These are phyloP conservation scores for Silene coronaria DNA, from an alignment of 179 eudicot species.

Conservation along the genomic window DNA sequence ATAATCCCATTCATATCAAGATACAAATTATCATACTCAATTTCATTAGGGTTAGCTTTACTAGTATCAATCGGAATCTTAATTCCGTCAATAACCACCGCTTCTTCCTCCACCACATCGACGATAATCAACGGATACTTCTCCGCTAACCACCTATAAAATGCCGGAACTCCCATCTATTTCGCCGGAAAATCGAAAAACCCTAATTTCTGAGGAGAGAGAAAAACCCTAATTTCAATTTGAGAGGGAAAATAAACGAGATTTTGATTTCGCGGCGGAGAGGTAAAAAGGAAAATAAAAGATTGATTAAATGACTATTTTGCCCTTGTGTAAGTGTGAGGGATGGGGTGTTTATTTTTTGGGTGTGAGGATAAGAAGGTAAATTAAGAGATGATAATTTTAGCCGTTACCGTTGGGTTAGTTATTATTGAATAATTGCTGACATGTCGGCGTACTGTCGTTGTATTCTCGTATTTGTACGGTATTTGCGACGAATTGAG, in stretches of 20 bases:
- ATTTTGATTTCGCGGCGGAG: neutral
- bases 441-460: too few relatives aligned
- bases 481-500: neutral
- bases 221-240: constrained; percentile 22
- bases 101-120: constrained; percentile 68
- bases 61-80: constrained; percentile 70
- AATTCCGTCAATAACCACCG: constrained; percentile 55
- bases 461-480: neutral
- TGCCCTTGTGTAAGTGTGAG: neutral
- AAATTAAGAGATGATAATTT: neutral
- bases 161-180: constrained; percentile 68
- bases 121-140: constrained; percentile 72
- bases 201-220: constrained; percentile 14
- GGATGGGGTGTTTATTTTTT: neutral
- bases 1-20: constrained; percentile 86
- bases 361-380: neutral
- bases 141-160: constrained; percentile 86
- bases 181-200: neutral
- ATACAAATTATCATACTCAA: constrained; percentile 72
- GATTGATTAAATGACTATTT: neutral
- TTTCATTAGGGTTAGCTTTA: constrained; percentile 61
- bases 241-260: neutral
- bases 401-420: neutral
- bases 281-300: neutral
- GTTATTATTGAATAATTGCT: neutral